Percentiles rank a stretch among this genome's conserved stretches.
Conservation (phyloP, 768 basidiomycete species). For the Thelephora ganbajun region DNA sequence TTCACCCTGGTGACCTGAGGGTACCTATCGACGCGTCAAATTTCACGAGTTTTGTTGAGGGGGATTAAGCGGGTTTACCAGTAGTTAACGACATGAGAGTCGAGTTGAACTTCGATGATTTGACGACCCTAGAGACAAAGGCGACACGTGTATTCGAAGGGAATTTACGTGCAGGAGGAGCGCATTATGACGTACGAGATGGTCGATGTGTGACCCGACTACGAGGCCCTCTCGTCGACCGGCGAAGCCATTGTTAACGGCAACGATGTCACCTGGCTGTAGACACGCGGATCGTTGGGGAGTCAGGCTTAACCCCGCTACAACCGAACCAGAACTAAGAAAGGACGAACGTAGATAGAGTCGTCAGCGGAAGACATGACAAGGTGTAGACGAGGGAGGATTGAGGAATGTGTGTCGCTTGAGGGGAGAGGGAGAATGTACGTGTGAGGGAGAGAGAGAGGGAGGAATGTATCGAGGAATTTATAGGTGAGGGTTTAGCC, state of each 20-base stretch:
- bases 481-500: slow-evolving; percentile 29
- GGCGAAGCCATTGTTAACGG: slow-evolving; percentile 48
- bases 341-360: slow-evolving; percentile 4
- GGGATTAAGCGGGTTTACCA: slow-evolving; percentile 26
- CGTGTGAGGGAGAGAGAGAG: slow-evolving; percentile 10
- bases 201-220: slow-evolving; percentile 61
- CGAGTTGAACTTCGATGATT: slow-evolving; percentile 72
- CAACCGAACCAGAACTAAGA: too few relatives aligned
- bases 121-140: slow-evolving; percentile 49
- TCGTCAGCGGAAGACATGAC: slow-evolving; percentile 18
- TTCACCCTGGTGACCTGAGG: slow-evolving; percentile 69
- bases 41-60: slow-evolving; percentile 7
- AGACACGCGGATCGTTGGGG: neutral
- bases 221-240: slow-evolving; percentile 72
- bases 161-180: neutral
- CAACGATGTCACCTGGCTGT: slow-evolving; percentile 72
- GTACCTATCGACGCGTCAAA: slow-evolving; percentile 30
- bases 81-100: slow-evolving; percentile 49
- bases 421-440: slow-evolving; percentile 10
- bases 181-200: slow-evolving; percentile 32
- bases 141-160: neutral
- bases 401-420: slow-evolving; percentile 10
- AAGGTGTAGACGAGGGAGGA: slow-evolving; percentile 5
- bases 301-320: neutral
- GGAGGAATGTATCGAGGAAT: slow-evolving; percentile 14